Evolutionary conservation across 768 basidiomycete genomes (phyloP), one percentile per base, ranked within the genome.

Genomic region (Boletus edulis): DNA sequence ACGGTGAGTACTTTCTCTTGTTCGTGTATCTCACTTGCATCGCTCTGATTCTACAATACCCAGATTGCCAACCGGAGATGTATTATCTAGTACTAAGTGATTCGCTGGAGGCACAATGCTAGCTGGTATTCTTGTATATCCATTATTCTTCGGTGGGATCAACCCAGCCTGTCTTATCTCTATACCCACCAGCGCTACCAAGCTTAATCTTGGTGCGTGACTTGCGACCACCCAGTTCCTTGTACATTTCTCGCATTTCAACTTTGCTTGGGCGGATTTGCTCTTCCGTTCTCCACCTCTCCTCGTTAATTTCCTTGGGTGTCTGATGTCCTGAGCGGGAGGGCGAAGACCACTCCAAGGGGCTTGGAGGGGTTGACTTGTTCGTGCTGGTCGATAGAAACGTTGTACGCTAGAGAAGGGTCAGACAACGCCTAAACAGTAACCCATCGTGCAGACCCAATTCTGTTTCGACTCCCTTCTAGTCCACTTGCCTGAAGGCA

Each of bases 381-480:
- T 74, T 73, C 67, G 66, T 54, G 15, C 77, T 50, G 73, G 71
- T 68, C 71, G 81, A 65, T 9, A 76, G 52, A 61, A 73, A 73
- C 9, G 77, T 77, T 11, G 76, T 62, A 37, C 89, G 84, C 88
- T 90, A 17, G 20, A 13, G 20, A n/a, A 22, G 24, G 20, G 55
- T 55, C 41, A 58, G 34, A 45, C 38, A 20, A 32, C 5, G n/a
- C 54, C 43, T 46, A 47, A 8, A 42, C 49, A 37, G 56, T 74
- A 22, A 2, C 4, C 24, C 40, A 17, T 9, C 10, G 22, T 9
- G 29, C 67, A 3, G 59, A 85, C 88, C 94, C 94, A 97, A 60
- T 87, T 87, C 72, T 92, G 88, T 68, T 94, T 97, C n/a, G 91
- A 94, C 70, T 97, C 94, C 52, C 87, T 79, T 66, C 89, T 90